Evolutionary conservation across 2,329 filamentous ascomycete species (phyloP), one percentile per base, ranked within the genome.

Genomic region (Colletotrichum chrysophilum): DNA sequence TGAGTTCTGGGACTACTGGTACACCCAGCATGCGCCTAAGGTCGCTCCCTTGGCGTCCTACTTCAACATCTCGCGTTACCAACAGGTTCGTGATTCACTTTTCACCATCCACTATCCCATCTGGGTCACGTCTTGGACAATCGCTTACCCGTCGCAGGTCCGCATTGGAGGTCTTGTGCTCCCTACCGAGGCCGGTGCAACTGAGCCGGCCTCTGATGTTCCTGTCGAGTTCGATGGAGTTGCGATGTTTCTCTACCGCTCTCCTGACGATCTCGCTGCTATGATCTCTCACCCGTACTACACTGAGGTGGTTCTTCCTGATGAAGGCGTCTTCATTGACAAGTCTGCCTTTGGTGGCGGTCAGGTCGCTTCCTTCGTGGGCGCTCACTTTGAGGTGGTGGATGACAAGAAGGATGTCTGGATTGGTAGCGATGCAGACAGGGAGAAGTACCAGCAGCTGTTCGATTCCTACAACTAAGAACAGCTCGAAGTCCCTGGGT

Each of bases 281-380:
- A 80, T 82, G 78, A 72, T 82, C 21, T 74, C 81, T 0, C 81
- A 83, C 4, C 80, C 81, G 7, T 83, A 83, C 75, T 83, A 82
- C 64, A 6, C 77, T 4, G 76, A 79, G 0, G 75, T 83, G 0
- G 81, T 83, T 8, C 80, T 81, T 60, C 81, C 80, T 0, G 81
- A 83, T 60, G 81, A 83, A 76, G 78, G 77, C 48, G 70, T 78
- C 5, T 82, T 83, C 8, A 81, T 83, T 14, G 81, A 83, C 18
- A 82, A 82, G 71, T 55, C 69, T 5, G 80, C 81, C 24, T 77
- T 79, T 48, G 79, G 79, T 3, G 71, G 68, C 6, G 81, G 81
- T 1, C 81, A 81, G 80, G 81, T 83, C 1, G 81, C 81, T 1
- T 81, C 78, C 0, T 82, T 78, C 14, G 69, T 81, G 13, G 81